Base-by-base conservation (phyloP, 169 alveolate genomes). In the Eimeria maxima region DNA sequence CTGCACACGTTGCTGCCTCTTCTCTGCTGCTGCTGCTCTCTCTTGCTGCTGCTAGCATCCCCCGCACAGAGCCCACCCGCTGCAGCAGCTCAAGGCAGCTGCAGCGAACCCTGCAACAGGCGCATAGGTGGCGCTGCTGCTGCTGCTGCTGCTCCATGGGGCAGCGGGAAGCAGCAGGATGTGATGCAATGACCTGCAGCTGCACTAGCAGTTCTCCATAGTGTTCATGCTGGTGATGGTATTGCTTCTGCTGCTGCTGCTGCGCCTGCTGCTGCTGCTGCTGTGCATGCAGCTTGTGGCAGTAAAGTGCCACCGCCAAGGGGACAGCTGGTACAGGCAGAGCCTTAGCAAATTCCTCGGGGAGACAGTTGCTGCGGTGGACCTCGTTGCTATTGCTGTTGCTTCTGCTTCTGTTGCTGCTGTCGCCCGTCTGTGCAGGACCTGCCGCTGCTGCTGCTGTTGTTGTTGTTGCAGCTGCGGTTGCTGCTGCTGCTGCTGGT, bases 21-120 rank as follows among this genome's bases (percentile, higher is more conserved):
- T 76, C 74, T 13, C 76, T 27, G 76, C 27, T 50, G 71, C 91
- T 83, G 91, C 91, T 83, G 91, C 42, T n/a, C 20, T 83, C 91
- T 83, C 91, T 50, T 83, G 91, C 91, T 53, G 74, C 91, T 27
- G 91, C 74, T 55, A 83, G 55, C 20, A 55, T 11, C 7, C 47
- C 33, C 76, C 91, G 91, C 27, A 83, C 76, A 27, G 57, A 24
- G 27, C 91, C 91, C 29, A 83, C 76, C 53, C n/a, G 91, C n/a
- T 83, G 91, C 91, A 83, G 91, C 91, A 83, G 74, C 91, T 83
- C 91, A 27, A 83, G 14, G 45, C 91, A 83, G 91, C 91, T 83
- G 76, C 91, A 83, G 38, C 91, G 91, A 7, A 10, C 47, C 76
- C 91, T 47, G 50, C 91, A 83, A 76, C 91, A 83, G 91, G 76